Evolutionary conservation across 495 filamentous ascomycete species (phyloP).

Genomic region (Daldinia bambusicola): DNA sequence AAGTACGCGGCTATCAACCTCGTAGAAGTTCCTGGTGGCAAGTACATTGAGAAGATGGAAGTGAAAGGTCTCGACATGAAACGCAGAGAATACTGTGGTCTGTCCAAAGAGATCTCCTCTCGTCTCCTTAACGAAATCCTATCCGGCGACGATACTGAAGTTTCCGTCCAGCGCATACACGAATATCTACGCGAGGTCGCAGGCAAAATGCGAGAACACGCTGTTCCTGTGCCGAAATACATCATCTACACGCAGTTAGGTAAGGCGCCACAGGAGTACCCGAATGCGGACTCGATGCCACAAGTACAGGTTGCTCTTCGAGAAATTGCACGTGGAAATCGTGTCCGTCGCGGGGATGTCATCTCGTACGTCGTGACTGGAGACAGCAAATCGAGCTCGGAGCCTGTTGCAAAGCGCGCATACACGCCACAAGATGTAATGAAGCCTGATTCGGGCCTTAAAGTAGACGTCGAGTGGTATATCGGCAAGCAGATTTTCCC

Average conservation of each 20-base stretch:
- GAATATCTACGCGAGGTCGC: slow-evolving; percentile 87
- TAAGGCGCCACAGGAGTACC: slow-evolving; percentile 91
- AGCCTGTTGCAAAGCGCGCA: slow-evolving; percentile 84
- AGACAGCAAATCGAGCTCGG: slow-evolving; percentile 74
- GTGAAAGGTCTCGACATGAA: slow-evolving; percentile 99
- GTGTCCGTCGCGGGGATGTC: slow-evolving; percentile 89
- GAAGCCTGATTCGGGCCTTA: slow-evolving; percentile 75
- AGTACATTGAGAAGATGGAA: slow-evolving; percentile 92
- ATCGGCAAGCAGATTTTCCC: slow-evolving; percentile 98
- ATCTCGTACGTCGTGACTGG: slow-evolving; percentile 94
- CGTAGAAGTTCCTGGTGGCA: slow-evolving; percentile 81
- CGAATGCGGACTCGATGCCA: slow-evolving; percentile 93
- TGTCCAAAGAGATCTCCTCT: slow-evolving; percentile 92
- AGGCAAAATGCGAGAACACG: slow-evolving; percentile 80
- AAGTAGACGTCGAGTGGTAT: slow-evolving; percentile 95
- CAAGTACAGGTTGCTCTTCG: slow-evolving; percentile 94
- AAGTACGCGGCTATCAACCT: slow-evolving; percentile 99
- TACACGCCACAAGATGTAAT: slow-evolving; percentile 86
- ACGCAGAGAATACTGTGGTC: slow-evolving; percentile 91
- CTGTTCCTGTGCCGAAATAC: slow-evolving; percentile 83
- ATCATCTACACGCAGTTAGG: slow-evolving; percentile 98
- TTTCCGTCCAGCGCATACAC: slow-evolving; percentile 88
- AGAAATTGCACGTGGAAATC: slow-evolving; percentile 86
- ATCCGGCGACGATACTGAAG: slow-evolving; percentile 90
- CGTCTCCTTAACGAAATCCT: slow-evolving; percentile 88